Conservation (phyloP, 1,139 yeast genomes). For the Kodamaea ohmeri region DNA sequence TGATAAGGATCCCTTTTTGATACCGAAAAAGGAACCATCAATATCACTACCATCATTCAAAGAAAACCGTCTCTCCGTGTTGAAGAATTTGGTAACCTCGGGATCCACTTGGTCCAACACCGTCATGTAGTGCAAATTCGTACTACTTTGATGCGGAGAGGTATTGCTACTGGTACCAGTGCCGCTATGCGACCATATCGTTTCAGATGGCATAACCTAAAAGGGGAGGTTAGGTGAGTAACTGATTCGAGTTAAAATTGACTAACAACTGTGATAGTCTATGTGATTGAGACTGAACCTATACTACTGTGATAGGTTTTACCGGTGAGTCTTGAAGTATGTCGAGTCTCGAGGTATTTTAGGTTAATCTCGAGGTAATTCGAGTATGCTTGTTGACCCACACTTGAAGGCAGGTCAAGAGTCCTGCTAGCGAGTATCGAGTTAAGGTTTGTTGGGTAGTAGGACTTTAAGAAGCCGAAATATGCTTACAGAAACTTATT, state of each 20-base stretch:
- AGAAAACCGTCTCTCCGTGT: conserved; percentile 23
- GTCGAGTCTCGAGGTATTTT: no score
- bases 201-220: conserved; percentile 26
- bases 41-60: conserved; percentile 48
- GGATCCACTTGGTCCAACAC: conserved; percentile 43
- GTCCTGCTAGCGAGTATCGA: no score
- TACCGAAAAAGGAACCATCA: conserved; percentile 40
- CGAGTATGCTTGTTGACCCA: no score
- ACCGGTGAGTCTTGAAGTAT: no score
- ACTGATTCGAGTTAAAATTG: not conserved
- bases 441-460: not conserved
- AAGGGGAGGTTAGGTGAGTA: no score
- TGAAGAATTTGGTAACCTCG: conserved; percentile 45
- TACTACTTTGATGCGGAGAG: conserved; percentile 26
- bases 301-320: no score
- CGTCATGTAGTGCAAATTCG: conserved; percentile 28
- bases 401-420: no score
- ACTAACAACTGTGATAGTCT: no score
- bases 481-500: not conserved
- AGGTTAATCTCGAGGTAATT: no score
- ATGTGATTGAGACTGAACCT: no score
- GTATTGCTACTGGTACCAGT: conserved; percentile 12
- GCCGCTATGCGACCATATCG: conserved; percentile 35
- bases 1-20: conserved; percentile 48
- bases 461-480: not conserved